Conservation (phyloP, 805 yeast genomes). For the Nakazawaea pomicola region DNA sequence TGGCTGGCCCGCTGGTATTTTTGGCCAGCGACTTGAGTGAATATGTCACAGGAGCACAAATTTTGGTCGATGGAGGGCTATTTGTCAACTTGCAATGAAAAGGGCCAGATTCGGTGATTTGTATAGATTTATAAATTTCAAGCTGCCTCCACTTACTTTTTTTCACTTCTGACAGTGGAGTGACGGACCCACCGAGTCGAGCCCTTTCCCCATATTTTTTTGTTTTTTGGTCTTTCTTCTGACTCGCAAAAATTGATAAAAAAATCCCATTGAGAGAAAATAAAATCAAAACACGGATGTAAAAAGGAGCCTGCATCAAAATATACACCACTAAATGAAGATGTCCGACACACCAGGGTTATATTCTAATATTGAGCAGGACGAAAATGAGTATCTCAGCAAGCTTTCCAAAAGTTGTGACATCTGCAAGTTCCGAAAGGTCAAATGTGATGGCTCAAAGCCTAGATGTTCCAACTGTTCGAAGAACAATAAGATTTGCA, state of each 20-base stretch:
- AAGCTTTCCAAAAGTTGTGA: conserved; percentile 17
- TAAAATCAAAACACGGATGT: too few species aligned
- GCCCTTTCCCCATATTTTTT: too few species aligned
- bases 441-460: conserved; percentile 16
- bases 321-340: too few species aligned
- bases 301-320: too few species aligned
- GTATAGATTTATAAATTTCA: too few species aligned
- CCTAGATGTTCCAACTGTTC: conserved; percentile 16
- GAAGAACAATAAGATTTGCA: conserved; percentile 14
- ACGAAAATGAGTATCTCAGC: conserved; percentile 2
- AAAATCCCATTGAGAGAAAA: too few species aligned
- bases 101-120: neutral
- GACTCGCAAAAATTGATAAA: too few species aligned
- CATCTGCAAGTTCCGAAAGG: conserved; percentile 16
- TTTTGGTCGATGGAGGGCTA: conserved; percentile 40
- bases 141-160: too few species aligned
- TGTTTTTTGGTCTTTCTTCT: too few species aligned
- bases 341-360: too few species aligned
- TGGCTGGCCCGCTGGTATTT: conserved; percentile 39
- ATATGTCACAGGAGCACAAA: conserved; percentile 37
- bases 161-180: too few species aligned
- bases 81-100: conserved; percentile 42
- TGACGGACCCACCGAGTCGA: too few species aligned
- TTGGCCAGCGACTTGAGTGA: conserved; percentile 32
- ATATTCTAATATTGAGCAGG: conserved; percentile 1